These are phyloP conservation scores for Achaetomium macrosporum DNA, from an alignment of 2,329 filamentous ascomycete species.

Conservation along the genomic window DNA sequence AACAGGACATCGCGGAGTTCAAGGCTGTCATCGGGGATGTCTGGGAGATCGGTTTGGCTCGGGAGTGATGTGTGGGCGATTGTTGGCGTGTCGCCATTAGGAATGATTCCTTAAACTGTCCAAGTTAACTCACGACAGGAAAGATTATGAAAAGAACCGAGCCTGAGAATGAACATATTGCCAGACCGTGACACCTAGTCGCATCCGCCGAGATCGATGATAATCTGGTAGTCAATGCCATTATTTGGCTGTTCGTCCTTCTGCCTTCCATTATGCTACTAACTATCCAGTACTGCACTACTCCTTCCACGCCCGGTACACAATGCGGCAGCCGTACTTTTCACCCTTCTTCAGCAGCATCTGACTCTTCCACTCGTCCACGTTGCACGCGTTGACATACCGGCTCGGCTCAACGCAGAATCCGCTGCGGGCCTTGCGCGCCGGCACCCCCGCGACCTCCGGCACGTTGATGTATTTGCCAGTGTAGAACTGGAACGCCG, in stretches of 20 bases:
- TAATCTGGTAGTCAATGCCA: not conserved
- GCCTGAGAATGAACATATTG: no score
- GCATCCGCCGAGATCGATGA: no score
- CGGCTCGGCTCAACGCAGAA: conserved; percentile 92
- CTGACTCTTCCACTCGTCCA: conserved; percentile 72
- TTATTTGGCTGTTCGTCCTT: not conserved
- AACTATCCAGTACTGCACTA: conserved; percentile 26
- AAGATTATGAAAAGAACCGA: no score
- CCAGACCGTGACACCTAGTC: no score
- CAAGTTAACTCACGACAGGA: no score
- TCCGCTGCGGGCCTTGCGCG: conserved; percentile 62
- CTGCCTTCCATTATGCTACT: not conserved
- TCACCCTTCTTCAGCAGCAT: conserved; percentile 78
- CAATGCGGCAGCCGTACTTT: conserved; percentile 71
- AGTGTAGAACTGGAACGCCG: conserved; percentile 95
- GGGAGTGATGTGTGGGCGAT: no score
- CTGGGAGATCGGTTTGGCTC: no score
- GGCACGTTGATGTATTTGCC: conserved; percentile 79
- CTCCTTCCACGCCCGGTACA: conserved; percentile 81
- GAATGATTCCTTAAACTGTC: no score
- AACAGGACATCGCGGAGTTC: no score
- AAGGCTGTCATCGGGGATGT: no score
- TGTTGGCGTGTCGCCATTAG: no score
- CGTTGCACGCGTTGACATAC: conserved; percentile 83
- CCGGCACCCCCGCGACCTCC: conserved; percentile 54